Conservation (phyloP, 192 early-diverging fungal species). For the Umbelopsis sp. region DNA sequence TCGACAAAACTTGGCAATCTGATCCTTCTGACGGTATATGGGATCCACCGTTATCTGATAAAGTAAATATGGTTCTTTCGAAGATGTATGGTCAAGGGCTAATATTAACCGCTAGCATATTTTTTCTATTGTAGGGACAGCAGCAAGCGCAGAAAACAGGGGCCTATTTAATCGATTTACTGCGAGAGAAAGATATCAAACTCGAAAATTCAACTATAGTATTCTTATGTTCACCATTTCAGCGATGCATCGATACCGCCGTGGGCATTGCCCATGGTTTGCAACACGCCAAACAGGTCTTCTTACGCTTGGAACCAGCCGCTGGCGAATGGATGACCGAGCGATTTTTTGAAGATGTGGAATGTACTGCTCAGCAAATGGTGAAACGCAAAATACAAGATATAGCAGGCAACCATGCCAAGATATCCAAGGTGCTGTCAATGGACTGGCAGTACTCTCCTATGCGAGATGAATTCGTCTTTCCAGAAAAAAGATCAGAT, state of each 20-base stretch:
- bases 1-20: constrained; percentile 30
- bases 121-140: constrained; percentile 25
- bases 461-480: constrained; percentile 25
- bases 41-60: constrained; percentile 33
- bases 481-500: constrained; percentile 28
- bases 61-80: not conserved
- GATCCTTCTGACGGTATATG: constrained; percentile 36
- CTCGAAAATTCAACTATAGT: constrained; percentile 24
- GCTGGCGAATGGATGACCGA: constrained; percentile 45
- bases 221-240: constrained; percentile 38
- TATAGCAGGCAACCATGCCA: constrained; percentile 27
- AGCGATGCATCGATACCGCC: constrained; percentile 40
- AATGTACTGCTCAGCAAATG: constrained; percentile 28
- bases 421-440: not conserved
- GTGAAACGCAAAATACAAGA: constrained; percentile 28
- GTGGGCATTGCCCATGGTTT: constrained; percentile 34
- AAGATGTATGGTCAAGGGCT: not conserved
- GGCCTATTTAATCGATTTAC: constrained; percentile 12
- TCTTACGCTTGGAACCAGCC: constrained; percentile 34
- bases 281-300: not conserved
- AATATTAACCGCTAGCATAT: not conserved
- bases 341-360: constrained; percentile 31
- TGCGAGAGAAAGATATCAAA: constrained; percentile 17
- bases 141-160: constrained; percentile 37
- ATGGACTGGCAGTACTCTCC: constrained; percentile 22